phyloP scores from a whole-genome alignment of 2,329 filamentous ascomycete species.

The Pseudogymnoascus pannorum region DNA sequence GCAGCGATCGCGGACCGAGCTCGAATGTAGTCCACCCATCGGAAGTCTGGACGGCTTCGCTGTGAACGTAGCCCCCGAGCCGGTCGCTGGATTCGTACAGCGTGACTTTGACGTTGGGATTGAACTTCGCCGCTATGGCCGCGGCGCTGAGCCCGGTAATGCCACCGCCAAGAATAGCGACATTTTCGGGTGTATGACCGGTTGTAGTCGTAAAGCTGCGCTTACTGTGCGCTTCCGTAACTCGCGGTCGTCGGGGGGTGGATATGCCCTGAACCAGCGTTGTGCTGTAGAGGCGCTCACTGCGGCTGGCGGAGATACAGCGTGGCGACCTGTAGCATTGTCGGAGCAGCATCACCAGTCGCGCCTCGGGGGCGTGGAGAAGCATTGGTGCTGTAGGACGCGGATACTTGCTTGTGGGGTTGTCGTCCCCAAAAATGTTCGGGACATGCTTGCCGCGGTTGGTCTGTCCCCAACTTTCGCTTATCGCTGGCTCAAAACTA shows the following conservation, averaged over 20 bases:
- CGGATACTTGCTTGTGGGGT: not conserved
- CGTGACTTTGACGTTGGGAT: conserved; percentile 65
- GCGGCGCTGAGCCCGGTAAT: conserved; percentile 75
- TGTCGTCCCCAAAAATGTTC: not conserved
- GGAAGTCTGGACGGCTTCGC: conserved; percentile 50
- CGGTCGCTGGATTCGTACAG: conserved; percentile 67
- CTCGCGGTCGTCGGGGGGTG: not conserved
- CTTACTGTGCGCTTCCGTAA: not conserved
- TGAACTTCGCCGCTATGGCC: conserved; percentile 64
- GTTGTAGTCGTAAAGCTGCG: not conserved
- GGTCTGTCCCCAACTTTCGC: not conserved
- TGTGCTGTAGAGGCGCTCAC: not conserved
- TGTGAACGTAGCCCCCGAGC: conserved; percentile 79
- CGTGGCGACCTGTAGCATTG: conserved; percentile 21
- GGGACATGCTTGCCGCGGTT: not conserved
- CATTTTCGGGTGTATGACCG: conserved; percentile 14
- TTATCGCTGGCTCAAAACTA: not conserved
- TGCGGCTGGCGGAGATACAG: conserved; percentile 13
- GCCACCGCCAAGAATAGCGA: conserved; percentile 72
- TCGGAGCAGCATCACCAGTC: conserved; percentile 22
- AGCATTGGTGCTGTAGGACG: conserved; percentile 19
- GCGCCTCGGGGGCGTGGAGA: conserved; percentile 21
- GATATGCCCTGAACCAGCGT: not conserved
- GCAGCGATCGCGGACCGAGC: conserved; percentile 59
- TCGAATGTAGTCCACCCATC: conserved; percentile 69